Base-by-base conservation (phyloP, 75 land plant species). In the Pinus tabuliformis region DNA sequence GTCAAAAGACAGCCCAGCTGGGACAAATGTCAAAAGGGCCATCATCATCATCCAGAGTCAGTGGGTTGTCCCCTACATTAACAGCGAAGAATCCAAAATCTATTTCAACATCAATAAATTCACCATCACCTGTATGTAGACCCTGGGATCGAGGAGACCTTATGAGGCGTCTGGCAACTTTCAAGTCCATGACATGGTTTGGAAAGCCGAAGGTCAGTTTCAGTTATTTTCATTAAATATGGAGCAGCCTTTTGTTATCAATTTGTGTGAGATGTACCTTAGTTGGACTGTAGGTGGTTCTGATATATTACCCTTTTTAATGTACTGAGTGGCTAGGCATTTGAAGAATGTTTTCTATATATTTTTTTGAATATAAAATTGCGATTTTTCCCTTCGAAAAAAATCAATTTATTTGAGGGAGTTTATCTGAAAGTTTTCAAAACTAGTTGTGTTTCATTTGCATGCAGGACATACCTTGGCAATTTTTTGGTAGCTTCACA, bases 181-280 rank as follows among this genome's bases (percentile, higher is more conserved):
- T 92, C 80, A 97, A 97, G 87, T 92, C 99, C 54, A 92, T 97
- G 86, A 97, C 91, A 52, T 97, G 99, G 99, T 97, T 97, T 81
- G 99, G 87, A 26, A 97, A 95, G 62, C 99, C 98, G 13, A 84
- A 92, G 91, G 99, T 36, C 56, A 13, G 54, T 49, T 49, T 49
- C 54, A 36, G 7, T 42, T 18, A 4, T 13, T 68, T 68, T 68
- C n/a, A n/a, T 68, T 17, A 64, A 64, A 45, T 68, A 30, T n/a
- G n/a, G 21, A 68, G 17, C 9, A n/a, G 20, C 13, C 21, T 68
- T 68, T 68, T 21, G 21, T 68, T 68, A 20, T 39, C 36, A 22
- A 39, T 39, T 68, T 9, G 20, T 18, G n/a, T 68, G 72, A 42
- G 13, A 68, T 68, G 24, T 24, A 20, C 42, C 6, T 4, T 39